Conservation (phyloP, 371 early-diverging fungal genomes). For the Mortierella polycephala region DNA sequence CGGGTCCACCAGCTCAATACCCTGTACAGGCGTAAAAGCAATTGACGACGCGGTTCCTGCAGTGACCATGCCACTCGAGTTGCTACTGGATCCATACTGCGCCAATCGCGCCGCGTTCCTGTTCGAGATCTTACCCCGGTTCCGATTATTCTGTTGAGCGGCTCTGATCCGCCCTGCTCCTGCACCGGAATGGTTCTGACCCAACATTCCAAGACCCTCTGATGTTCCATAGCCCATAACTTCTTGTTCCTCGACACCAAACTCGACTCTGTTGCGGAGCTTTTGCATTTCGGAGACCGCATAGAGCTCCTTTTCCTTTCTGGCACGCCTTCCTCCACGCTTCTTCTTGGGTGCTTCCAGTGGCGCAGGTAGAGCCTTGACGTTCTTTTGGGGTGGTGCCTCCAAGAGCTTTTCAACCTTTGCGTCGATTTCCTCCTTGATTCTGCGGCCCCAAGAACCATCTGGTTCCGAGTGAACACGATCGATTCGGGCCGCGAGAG, state of each 20-base stretch:
- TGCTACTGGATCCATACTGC: slow-evolving; percentile 33
- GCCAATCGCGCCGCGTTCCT: slow-evolving; percentile 47
- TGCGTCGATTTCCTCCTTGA: slow-evolving; percentile 84
- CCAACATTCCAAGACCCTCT: slow-evolving; percentile 91
- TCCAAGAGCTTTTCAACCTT: slow-evolving; percentile 89
- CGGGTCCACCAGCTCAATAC: slow-evolving; percentile 94
- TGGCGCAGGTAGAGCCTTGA: slow-evolving; percentile 93
- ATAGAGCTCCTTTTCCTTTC: slow-evolving; percentile 85
- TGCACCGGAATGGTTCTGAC: slow-evolving; percentile 45
- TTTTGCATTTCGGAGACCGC: slow-evolving; percentile 91
- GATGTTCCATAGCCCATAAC: slow-evolving; percentile 82
- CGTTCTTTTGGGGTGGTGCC: slow-evolving; percentile 85
- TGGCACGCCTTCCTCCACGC: slow-evolving; percentile 89
- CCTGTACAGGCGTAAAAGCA: slow-evolving; percentile 96
- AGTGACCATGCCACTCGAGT: slow-evolving; percentile 46
- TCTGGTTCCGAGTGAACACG: slow-evolving; percentile 72
- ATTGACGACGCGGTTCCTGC: slow-evolving; percentile 93
- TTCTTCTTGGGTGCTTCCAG: slow-evolving; percentile 91
- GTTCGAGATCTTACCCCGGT: slow-evolving; percentile 47
- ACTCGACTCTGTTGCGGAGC: slow-evolving; percentile 90
- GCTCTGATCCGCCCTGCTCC: slow-evolving; percentile 42
- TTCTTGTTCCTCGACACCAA: slow-evolving; percentile 94
- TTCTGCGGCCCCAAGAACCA: slow-evolving; percentile 74
- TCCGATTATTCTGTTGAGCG: slow-evolving; percentile 38
- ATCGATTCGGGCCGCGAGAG: slow-evolving; percentile 93